Conservation (phyloP, 2,329 filamentous ascomycete species). For the Elsinoe australis region DNA sequence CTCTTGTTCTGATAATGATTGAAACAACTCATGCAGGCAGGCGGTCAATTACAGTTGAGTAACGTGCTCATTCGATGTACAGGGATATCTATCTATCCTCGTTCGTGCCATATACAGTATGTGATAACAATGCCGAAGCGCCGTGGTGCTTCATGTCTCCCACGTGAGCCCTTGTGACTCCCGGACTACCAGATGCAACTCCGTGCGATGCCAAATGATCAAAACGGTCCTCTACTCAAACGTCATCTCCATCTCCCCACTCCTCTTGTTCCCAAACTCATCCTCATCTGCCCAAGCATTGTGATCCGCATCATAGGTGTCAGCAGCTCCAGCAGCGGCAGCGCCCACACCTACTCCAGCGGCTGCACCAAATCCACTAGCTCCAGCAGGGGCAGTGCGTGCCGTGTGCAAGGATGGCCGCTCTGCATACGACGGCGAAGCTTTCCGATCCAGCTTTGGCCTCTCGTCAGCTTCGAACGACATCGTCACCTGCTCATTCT, state of each 20-base stretch:
- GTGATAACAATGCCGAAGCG: neutral
- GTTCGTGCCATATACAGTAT: constrained; percentile 7
- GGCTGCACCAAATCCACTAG: constrained; percentile 15
- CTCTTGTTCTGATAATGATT: too few relatives aligned
- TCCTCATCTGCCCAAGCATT: constrained; percentile 45
- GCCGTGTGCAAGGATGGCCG: constrained; percentile 22
- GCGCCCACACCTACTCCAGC: neutral
- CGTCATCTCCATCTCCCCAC: constrained; percentile 40
- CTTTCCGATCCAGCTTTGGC: constrained; percentile 8
- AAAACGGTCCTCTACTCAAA: constrained; percentile 32
- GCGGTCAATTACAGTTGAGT: too few relatives aligned
- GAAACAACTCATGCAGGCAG: too few relatives aligned
- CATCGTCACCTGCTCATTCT: neutral
- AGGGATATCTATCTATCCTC: constrained; percentile 12
- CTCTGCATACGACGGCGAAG: constrained; percentile 2
- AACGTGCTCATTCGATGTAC: constrained; percentile 11
- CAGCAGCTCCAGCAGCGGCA: neutral
- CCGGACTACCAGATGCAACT: constrained; percentile 1
- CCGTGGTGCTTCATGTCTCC: neutral
- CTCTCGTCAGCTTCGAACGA: neutral
- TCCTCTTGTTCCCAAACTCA: constrained; percentile 39
- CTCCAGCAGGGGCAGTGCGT: constrained; percentile 27
- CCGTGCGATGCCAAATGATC: constrained; percentile 8
- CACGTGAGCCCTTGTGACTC: neutral
- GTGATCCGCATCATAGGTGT: constrained; percentile 25